Evolutionary conservation across 2,329 filamentous ascomycete species (phyloP).

Genomic region (Pyrenophora seminiperda): DNA sequence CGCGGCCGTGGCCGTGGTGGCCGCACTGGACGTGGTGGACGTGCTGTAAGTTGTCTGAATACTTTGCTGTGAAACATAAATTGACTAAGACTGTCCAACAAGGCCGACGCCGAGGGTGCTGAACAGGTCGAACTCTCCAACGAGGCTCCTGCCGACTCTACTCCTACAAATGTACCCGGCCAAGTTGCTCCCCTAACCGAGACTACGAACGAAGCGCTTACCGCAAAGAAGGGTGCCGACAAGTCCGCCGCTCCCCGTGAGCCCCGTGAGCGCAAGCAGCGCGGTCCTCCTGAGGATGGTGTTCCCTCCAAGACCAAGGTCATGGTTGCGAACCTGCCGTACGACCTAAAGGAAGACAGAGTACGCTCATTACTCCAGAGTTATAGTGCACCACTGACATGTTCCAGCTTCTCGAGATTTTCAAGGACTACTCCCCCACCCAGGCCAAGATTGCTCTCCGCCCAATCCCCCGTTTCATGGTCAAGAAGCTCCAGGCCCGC

Average conservation of each 20-base stretch:
- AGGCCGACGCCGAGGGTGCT: slow-evolving; percentile 54
- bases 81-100: slow-evolving; percentile 37
- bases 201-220: slow-evolving; percentile 60
- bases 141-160: slow-evolving; percentile 50
- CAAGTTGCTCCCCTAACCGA: slow-evolving; percentile 57
- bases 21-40: slow-evolving; percentile 66
- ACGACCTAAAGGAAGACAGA: slow-evolving; percentile 97
- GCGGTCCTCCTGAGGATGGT: slow-evolving; percentile 94
- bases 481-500: slow-evolving; percentile 99
- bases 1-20: slow-evolving; percentile 66
- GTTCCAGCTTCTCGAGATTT: slow-evolving; percentile 90
- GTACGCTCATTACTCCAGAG: slow-evolving; percentile 56
- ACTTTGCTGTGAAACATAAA: slow-evolving; percentile 1
- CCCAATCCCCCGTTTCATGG: slow-evolving; percentile 99
- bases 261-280: slow-evolving; percentile 71
- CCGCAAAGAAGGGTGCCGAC: slow-evolving; percentile 60
- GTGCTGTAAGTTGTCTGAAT: slow-evolving; percentile 60
- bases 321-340: slow-evolving; percentile 99
- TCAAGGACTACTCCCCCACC: slow-evolving; percentile 86
- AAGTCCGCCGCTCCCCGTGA: slow-evolving; percentile 55
- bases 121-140: slow-evolving; percentile 54
- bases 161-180: slow-evolving; percentile 58
- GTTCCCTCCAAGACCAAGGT: slow-evolving; percentile 99
- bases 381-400: slow-evolving; percentile 16
- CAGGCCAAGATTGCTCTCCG: slow-evolving; percentile 98